Base-by-base conservation (phyloP, 345 rosid species). In the Eucalyptus fibrosa region DNA sequence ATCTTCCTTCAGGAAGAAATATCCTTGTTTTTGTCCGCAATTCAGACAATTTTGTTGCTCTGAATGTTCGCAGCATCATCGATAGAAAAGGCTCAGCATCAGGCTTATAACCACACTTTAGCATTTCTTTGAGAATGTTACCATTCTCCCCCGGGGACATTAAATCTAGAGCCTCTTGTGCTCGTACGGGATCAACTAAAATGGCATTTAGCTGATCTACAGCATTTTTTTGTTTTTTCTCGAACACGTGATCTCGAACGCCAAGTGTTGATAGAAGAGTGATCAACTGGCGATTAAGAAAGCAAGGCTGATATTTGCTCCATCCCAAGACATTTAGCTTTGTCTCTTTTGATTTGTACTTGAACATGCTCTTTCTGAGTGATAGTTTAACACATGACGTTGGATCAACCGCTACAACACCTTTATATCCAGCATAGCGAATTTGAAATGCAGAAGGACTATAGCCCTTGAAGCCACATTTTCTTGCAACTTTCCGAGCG, bases 51-150 rank as follows among this genome's bases (percentile, higher is more conserved):
- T 95, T 97, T 7, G 97, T 93, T 9, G 96, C 97, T 47, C 96
- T 95, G 91, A 97, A 95, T 11, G 94, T 96, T 91, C 93, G 98
- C 90, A 97, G 94, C 96, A 97, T 97, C 99, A 96, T 97, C 12
- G 96, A 94, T 59, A 97, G 97, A 92, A 94, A 97, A 7, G 99
- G 99, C 89, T 97, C 99, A 2, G 90, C 91, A 89, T 95, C 94
- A 11, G 99, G 98, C 90, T 81, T 91, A 82, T 96, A 97, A 83
- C 97, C 98, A 88, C 96, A 96, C 87, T 51, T 62, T 40, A 97
- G 93, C 93, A 97, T 91, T 90, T 94, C 96, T 92, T 93, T 95
- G 87, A 96, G 94, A 80, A 96, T 86, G 21, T 93, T 93, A 13
- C 95, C 89, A 86, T 91, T 94, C 91, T 97, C 99, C 53, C 99